Evolutionary conservation across 108 stramenopile genomes (phyloP).

Genomic region (Pseudonitzschia multiseries): DNA sequence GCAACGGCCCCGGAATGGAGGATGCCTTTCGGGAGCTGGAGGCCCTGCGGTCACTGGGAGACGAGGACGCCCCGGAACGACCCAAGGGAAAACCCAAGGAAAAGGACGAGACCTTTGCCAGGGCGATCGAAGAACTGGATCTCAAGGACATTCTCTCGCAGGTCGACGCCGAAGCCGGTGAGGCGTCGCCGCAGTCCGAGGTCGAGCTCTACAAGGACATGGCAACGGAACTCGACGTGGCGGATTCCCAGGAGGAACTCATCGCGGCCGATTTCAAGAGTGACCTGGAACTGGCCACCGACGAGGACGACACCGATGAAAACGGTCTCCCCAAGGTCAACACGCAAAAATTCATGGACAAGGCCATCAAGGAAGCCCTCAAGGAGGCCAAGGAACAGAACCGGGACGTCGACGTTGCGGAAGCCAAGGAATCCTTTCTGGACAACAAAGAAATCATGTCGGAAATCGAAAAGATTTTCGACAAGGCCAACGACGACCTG

Average conservation of each 20-base stretch:
- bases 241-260: constrained; percentile 25
- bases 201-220: constrained; percentile 45
- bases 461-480: constrained; percentile 63
- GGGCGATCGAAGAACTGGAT: constrained; percentile 26
- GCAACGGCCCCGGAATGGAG: constrained; percentile 39
- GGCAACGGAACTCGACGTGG: constrained; percentile 39
- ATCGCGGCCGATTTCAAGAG: constrained; percentile 38
- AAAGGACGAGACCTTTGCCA: constrained; percentile 32
- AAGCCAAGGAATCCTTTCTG: constrained; percentile 40
- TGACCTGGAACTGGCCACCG: background rate
- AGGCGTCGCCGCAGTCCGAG: constrained; percentile 37
- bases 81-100: constrained; percentile 8
- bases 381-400: constrained; percentile 37
- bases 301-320: background rate
- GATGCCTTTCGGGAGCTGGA: constrained; percentile 52
- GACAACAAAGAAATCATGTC: constrained; percentile 60
- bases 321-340: constrained; percentile 11
- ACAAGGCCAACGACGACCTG: constrained; percentile 48
- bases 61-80: constrained; percentile 3
- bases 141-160: constrained; percentile 26
- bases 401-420: background rate
- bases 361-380: constrained; percentile 50
- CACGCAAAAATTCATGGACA: constrained; percentile 46
- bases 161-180: background rate
- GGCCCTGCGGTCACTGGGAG: constrained; percentile 33